A percentile compares a stretch with the other conserved stretches of the same genome.
Conservation (phyloP, 495 filamentous ascomycete species). For the Hypoxylon fuscum region DNA sequence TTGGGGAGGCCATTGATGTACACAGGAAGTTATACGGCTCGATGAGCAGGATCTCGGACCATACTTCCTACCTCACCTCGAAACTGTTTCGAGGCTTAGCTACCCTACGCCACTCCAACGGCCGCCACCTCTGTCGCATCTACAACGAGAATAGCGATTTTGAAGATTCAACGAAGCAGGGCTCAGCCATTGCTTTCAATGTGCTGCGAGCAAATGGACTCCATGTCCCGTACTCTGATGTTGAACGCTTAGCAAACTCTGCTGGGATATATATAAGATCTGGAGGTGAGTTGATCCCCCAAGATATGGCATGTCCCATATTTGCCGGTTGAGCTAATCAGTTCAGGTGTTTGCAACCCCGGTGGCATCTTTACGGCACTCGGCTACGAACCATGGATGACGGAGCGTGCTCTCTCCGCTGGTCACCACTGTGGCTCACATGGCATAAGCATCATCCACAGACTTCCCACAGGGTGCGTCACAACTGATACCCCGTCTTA, state of each 20-base stretch:
- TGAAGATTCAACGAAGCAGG: conserved; percentile 67
- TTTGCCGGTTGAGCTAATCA: conserved; percentile 57
- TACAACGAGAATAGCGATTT: conserved; percentile 67
- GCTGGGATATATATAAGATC: conserved; percentile 73
- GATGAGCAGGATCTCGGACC: conserved; percentile 68
- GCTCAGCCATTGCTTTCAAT: conserved; percentile 78
- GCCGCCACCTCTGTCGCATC: conserved; percentile 63
- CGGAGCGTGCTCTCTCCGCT: conserved; percentile 66
- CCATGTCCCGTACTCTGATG: conserved; percentile 64
- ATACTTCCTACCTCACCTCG: conserved; percentile 66
- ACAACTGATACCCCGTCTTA: conserved; percentile 39
- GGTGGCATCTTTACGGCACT: conserved; percentile 56
- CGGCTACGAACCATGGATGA: conserved; percentile 65
- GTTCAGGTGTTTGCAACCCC: conserved; percentile 55
- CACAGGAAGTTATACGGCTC: conserved; percentile 69
- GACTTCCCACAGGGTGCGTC: conserved; percentile 62
- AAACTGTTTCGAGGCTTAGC: conserved; percentile 61
- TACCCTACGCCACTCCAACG: conserved; percentile 67
- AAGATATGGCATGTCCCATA: conserved; percentile 60
- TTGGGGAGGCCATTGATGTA: conserved; percentile 73
- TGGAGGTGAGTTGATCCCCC: conserved; percentile 63
- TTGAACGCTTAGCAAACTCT: conserved; percentile 70
- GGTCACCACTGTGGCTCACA: conserved; percentile 68
- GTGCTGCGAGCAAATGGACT: conserved; percentile 62
- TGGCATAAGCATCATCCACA: conserved; percentile 60